These are phyloP conservation scores for Symmetrospora coprosmae DNA, from an alignment of 768 basidiomycete genomes.

Conservation along the genomic window DNA sequence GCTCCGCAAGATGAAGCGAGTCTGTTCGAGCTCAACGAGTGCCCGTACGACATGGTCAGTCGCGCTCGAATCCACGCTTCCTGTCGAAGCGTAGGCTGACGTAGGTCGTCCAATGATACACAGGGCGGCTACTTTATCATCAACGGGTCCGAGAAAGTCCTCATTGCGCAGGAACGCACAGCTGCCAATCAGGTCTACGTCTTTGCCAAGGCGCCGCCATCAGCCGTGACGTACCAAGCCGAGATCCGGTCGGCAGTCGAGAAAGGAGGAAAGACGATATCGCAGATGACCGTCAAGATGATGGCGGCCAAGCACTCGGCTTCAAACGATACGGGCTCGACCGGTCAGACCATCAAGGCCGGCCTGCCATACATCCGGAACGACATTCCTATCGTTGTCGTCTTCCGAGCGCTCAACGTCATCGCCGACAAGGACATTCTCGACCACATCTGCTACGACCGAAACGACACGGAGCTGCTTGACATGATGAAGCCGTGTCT, in stretches of 20 bases:
- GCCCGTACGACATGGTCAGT: constrained; percentile 67
- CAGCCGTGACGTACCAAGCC: constrained; percentile 85
- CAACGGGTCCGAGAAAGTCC: constrained; percentile 98
- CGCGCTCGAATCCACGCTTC: neutral
- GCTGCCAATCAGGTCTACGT: constrained; percentile 99
- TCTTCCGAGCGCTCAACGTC: constrained; percentile 93
- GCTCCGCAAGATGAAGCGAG: constrained; percentile 62
- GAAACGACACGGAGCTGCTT: constrained; percentile 86
- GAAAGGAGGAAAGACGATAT: constrained; percentile 94
- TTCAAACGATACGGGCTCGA: constrained; percentile 36
- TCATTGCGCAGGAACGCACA: constrained; percentile 99
- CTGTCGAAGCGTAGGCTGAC: neutral
- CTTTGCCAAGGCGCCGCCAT: constrained; percentile 93
- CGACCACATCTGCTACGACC: constrained; percentile 96
- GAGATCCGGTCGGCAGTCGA: constrained; percentile 96
- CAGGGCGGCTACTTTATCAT: constrained; percentile 98
- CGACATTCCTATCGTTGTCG: constrained; percentile 96
- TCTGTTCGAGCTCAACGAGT: constrained; percentile 84
- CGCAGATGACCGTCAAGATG: constrained; percentile 95
- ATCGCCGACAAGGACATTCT: constrained; percentile 95
- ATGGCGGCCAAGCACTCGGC: constrained; percentile 42
- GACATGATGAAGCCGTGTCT: constrained; percentile 98
- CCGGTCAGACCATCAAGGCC: constrained; percentile 76
- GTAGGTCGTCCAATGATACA: neutral
- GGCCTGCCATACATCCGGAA: constrained; percentile 96